Evolutionary conservation across 768 basidiomycete species (phyloP), one percentile per base, ranked within the genome.

Genomic region (Cystobasidium ongulense): DNA sequence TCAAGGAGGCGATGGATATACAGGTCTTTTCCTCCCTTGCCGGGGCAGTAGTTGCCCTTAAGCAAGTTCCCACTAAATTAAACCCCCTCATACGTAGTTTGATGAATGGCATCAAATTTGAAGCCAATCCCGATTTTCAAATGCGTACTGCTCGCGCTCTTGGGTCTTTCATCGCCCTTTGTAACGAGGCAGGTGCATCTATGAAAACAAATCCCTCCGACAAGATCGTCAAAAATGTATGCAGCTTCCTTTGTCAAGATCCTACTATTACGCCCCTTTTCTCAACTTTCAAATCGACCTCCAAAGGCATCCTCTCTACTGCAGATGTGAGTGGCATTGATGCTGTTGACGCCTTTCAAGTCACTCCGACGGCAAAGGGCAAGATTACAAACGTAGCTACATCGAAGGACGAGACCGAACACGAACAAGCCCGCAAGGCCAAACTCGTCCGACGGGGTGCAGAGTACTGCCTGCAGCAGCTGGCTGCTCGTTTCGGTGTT

Each of bases 51-150:
- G 89, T 99, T 15, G 89, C 92, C 8, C 87, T 97, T 76, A 85
- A 86, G 79, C 87, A 87, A 38, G 87, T 91, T 13, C 95, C 96
- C 0, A 87, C 92, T 75, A 97, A 96, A 82, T 88, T 98, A 75
- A 95, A 91, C 77, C 94, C 96, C 0, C 88, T 99, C 61, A 92
- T 99, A 53, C 93, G 94, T 80, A 92, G 91, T 27, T 88, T 98
- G 71, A 98, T 97, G 90, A 95, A 92, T 72, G 91, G 93, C 27
- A 89, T 98, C 84, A 98, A 96, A 90, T 89, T 86, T 76, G 96
- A 99, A 80, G 90, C 91, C 76, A 96, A 94, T 76, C 74, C 87
- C 36, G 88, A 93, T 78, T 85, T 98, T 3, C 96, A 99, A 81
- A 87, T 83, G 29, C 90, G 95, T 13, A 91, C 92, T 0, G 95